A percentile compares a stretch with the other conserved stretches of the same genome.
Conservation (phyloP, 2,329 filamentous ascomycete genomes). For the Scytalidium sp. region DNA sequence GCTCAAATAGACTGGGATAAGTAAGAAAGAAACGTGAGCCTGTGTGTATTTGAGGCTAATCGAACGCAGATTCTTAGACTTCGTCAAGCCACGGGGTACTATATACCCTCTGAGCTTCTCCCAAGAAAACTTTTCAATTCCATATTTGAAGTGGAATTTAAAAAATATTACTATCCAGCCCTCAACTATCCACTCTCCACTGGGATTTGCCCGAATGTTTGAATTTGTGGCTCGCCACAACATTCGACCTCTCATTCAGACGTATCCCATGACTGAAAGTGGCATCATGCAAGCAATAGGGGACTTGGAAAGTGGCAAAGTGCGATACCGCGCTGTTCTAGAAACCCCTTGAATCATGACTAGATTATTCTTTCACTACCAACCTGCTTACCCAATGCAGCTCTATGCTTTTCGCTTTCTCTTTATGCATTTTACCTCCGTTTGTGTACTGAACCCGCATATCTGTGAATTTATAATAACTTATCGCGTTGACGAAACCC, state of each 20-base stretch:
- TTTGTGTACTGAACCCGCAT: too few species aligned
- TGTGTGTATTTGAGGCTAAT: neutral
- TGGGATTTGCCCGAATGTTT: neutral
- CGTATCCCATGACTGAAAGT: conserved; percentile 13
- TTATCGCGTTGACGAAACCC: neutral
- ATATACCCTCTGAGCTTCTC: conserved; percentile 48
- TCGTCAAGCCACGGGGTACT: conserved; percentile 43
- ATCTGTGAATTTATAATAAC: too few species aligned
- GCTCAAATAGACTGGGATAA: conserved; percentile 3
- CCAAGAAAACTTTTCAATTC: conserved; percentile 54
- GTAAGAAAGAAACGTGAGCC: neutral
- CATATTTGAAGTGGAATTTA: conserved; percentile 43
- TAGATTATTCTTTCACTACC: too few species aligned
- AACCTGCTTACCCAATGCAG: too few species aligned
- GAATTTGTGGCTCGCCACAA: conserved; percentile 14
- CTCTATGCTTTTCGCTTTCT: too few species aligned
- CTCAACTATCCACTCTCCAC: neutral
- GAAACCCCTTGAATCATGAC: too few species aligned
- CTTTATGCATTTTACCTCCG: too few species aligned
- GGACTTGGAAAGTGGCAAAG: conserved; percentile 8
- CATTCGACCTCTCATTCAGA: conserved; percentile 14
- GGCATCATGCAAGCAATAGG: conserved; percentile 13
- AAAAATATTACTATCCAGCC: conserved; percentile 29
- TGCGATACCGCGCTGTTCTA: conserved; percentile 15
- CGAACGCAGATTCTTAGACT: conserved; percentile 2